Base-by-base conservation (phyloP, 2,329 filamentous ascomycete genomes). In the Fusarium protoensiforme region DNA sequence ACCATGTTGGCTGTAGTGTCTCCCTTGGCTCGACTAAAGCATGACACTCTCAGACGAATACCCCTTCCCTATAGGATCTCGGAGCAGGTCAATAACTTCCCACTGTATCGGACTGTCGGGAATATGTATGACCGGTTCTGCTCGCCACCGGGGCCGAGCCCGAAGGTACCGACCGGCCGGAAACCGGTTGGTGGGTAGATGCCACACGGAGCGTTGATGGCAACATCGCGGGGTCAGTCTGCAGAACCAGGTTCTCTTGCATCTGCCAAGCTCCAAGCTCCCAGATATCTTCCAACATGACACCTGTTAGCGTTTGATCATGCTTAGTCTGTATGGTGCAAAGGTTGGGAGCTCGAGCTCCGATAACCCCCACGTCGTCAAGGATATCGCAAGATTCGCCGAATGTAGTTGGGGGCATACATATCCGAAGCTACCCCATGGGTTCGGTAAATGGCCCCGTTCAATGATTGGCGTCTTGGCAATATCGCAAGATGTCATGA, bases 401-500 rank as follows among this genome's bases (percentile, higher is more conserved):
- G 31, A 54, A 54, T 38, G 7, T 8, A 24, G 20, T 10, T 36
- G 33, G 20, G 11, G 22, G 14, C 41, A 27, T 24, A n/a, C 22
- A 29, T 38, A 38, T 39, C 33, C 11, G 33, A 38, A n/a, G 56
- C 36, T 59, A 59, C n/a, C 36, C 36, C 56, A 43, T 43, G n/a
- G 14, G 39, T 48, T 46, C 38, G 41, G 18, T 14, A n/a, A n/a
- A 43, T 22, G 3, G 13, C 3, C 31, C 29, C 10, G 16, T 24
- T 62, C 54, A 18, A 11, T 35, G 22, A 43, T 66, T 62, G 53
- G 65, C 18, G 24, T 13, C 31, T 61, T 57, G 43, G 59, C 35
- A 31, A 33, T 54, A 53, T 63, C 54, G 48, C 33, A 64, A 48
- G 33, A 62, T 62, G 48, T 62, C 41, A 54, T 27, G 10, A 62